Base-by-base conservation (phyloP, 768 basidiomycete species). In the Leccinum sublutescens region DNA sequence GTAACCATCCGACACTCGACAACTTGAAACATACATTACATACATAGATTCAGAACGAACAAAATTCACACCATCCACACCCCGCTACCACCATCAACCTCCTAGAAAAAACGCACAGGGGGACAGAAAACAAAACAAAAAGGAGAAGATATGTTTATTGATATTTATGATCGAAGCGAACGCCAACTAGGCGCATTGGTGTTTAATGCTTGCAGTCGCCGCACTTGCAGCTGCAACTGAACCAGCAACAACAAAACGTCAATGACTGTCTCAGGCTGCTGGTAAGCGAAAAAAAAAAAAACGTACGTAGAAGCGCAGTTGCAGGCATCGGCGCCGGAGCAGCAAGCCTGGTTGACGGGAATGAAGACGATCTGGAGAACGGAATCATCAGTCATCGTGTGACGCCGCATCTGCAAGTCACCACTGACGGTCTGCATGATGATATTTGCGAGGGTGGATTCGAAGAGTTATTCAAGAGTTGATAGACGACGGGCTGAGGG, bases 401-500 rank as follows among this genome's bases (percentile, higher is more conserved):
- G 33, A 27, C 50, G 4, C 10, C 25, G 52, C 36, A 3, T 34
- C 10, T 33, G 12, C 1, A 52, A 12, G 8, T 0, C 33, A 23
- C 17, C n/a, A 54, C 66, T 58, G 52, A 68, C 66, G 8, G 57
- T 66, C 51, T 67, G 66, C 66, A 67, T 68, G 47, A n/a, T 62
- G 54, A 1, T 55, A 4, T 58, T 19, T 0, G 49, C 19, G 29
- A 45, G 38, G 19, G 8, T 60, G 47, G 45, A 52, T 62, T 45
- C 27, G 19, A 7, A 2, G 25, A 50, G 40, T 48, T 58, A 14
- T 11, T 65, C 10, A n/a, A 14, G 21, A 43, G 25, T 51, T 9
- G 45, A 29, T 45, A 5, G n/a, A 34, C 23, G 55, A 27, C 7
- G 27, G 34, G 47, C 17, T 40, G n/a, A 48, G 5, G 23, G 27